A percentile compares a stretch with the other conserved stretches of the same genome.
phyloP scores from a whole-genome alignment of 2,329 filamentous ascomycete genomes.

The Xylaria arbuscula region DNA sequence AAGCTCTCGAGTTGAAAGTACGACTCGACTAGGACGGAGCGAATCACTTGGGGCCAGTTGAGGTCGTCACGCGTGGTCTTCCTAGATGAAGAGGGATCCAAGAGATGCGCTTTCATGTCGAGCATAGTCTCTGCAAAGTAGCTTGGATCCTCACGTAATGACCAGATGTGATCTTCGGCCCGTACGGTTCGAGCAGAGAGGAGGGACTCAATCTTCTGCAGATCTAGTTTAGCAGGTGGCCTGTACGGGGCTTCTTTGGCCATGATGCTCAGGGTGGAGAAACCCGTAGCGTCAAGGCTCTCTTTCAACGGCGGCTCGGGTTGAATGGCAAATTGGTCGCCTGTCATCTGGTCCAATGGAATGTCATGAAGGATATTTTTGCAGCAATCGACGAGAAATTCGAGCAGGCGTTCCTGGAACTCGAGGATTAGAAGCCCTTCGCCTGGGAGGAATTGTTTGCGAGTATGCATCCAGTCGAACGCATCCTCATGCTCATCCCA shows the following conservation, averaged over 20 bases:
- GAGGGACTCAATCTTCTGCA: constrained; percentile 57
- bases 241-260: constrained; percentile 65
- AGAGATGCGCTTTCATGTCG: constrained; percentile 60
- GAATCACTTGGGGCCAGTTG: constrained; percentile 57
- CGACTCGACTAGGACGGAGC: constrained; percentile 49
- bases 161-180: constrained; percentile 65
- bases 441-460: constrained; percentile 55
- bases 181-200: constrained; percentile 55
- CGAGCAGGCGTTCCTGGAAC: constrained; percentile 60
- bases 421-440: constrained; percentile 63
- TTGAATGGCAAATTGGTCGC: constrained; percentile 49
- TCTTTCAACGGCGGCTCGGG: constrained; percentile 53
- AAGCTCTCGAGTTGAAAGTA: constrained; percentile 54
- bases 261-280: constrained; percentile 55
- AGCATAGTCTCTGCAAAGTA: constrained; percentile 62
- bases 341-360: constrained; percentile 45
- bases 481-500: constrained; percentile 53
- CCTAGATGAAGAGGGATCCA: constrained; percentile 48
- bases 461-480: constrained; percentile 51
- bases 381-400: constrained; percentile 63
- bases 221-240: constrained; percentile 58
- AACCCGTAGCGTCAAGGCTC: constrained; percentile 48
- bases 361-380: constrained; percentile 64
- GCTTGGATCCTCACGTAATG: constrained; percentile 67
- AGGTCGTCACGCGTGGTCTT: constrained; percentile 30